phyloP scores from a whole-genome alignment of 2,329 filamentous ascomycete genomes.

The Rhinocladiella mackenziei region DNA sequence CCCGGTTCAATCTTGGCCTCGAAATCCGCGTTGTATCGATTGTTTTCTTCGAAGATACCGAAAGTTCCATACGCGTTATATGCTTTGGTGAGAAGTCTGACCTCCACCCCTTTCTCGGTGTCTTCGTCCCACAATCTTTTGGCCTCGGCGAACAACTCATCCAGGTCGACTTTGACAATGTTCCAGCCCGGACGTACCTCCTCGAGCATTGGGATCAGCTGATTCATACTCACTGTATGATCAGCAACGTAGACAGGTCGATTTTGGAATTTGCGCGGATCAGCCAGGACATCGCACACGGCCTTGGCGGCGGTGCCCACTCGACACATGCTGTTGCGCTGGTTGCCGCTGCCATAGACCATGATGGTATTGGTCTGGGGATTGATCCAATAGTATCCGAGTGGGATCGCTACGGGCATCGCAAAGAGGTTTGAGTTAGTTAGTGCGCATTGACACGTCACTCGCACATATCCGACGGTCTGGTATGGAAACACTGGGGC shows the following conservation, averaged over 20 bases:
- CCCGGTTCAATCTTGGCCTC: slow-evolving; percentile 11
- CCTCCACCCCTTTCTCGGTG: slow-evolving; percentile 9
- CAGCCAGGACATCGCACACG: slow-evolving; percentile 10
- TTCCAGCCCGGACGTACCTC: slow-evolving; percentile 12
- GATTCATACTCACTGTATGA: slow-evolving; percentile 15
- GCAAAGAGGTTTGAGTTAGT: background rate
- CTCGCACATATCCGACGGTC: no score
- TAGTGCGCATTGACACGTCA: background rate
- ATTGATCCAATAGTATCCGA: slow-evolving; percentile 19
- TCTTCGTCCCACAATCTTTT: slow-evolving; percentile 17
- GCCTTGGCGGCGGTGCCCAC: slow-evolving; percentile 11
- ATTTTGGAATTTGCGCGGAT: slow-evolving; percentile 10
- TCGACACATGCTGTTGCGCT: slow-evolving; percentile 15
- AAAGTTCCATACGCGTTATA: slow-evolving; percentile 16
- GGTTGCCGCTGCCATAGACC: slow-evolving; percentile 13
- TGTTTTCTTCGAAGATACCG: slow-evolving; percentile 15
- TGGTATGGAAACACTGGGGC: background rate
- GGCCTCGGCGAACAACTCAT: slow-evolving; percentile 9
- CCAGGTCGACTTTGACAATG: slow-evolving; percentile 11
- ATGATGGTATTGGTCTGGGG: slow-evolving; percentile 12
- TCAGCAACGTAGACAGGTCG: slow-evolving; percentile 15
- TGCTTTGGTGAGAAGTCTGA: slow-evolving; percentile 7
- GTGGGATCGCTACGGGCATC: slow-evolving; percentile 9
- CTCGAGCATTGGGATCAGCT: slow-evolving; percentile 12
- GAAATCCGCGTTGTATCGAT: slow-evolving; percentile 14